phyloP scores from a whole-genome alignment of 495 filamentous ascomycete genomes.

The Penicillium dipodomyicola region DNA sequence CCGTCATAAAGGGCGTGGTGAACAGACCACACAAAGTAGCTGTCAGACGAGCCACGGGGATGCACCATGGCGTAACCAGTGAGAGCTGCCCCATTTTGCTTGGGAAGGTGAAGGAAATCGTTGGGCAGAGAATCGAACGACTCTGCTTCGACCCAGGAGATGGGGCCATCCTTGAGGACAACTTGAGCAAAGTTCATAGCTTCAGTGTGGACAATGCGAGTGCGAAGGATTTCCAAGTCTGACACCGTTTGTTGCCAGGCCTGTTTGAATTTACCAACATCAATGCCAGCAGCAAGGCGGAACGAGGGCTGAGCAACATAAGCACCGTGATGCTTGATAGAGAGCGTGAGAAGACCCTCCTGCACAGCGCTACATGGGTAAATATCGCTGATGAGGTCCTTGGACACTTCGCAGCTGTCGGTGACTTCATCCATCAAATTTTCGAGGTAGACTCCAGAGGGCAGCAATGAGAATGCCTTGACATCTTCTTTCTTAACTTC shows the following conservation, averaged over 20 bases:
- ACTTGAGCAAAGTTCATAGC: constrained; percentile 52
- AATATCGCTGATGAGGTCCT: constrained; percentile 47
- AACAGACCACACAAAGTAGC: constrained; percentile 59
- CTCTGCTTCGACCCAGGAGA: constrained; percentile 44
- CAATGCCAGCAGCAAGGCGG: constrained; percentile 40
- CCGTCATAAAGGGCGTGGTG: constrained; percentile 74
- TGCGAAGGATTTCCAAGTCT: constrained; percentile 53
- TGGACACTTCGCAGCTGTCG: constrained; percentile 41
- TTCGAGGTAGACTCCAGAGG: constrained; percentile 21
- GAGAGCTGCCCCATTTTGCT: constrained; percentile 54
- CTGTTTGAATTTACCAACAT: constrained; percentile 47
- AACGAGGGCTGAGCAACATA: constrained; percentile 54
- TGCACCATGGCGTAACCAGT: constrained; percentile 54
- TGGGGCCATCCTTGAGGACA: constrained; percentile 48
- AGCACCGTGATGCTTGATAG: constrained; percentile 50
- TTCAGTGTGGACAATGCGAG: constrained; percentile 53
- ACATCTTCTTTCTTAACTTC: constrained; percentile 16
- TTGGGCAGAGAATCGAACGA: constrained; percentile 47
- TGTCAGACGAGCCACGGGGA: constrained; percentile 20
- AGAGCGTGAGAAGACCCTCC: constrained; percentile 64
- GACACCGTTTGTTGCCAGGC: constrained; percentile 53
- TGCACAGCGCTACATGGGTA: constrained; percentile 73
- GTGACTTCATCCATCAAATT: constrained; percentile 45
- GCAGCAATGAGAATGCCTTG: constrained; percentile 49
- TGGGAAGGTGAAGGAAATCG: constrained; percentile 42